Percentiles rank a stretch among this genome's conserved stretches.
Conservation (phyloP, 768 basidiomycete species). For the Phanerodontia chrysosporium region DNA sequence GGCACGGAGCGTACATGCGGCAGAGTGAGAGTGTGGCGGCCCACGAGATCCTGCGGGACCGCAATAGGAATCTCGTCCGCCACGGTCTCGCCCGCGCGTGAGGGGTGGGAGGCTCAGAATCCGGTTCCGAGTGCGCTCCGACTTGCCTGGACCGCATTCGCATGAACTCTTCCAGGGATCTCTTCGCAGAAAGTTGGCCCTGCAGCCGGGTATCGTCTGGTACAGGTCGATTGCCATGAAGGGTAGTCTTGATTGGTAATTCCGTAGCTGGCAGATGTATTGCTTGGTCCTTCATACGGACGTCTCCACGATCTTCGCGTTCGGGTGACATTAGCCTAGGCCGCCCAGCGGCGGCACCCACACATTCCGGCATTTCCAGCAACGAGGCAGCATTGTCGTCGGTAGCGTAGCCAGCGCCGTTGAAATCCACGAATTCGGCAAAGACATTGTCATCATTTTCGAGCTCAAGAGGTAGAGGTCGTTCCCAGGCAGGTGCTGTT, state of each 20-base stretch:
- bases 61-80: not conserved
- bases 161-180: not conserved
- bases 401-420: not conserved
- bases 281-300: not conserved
- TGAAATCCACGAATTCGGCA: not conserved
- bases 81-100: not conserved
- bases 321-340: not conserved
- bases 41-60: slow-evolving; percentile 19
- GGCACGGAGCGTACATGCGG: slow-evolving; percentile 30
- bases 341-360: not conserved
- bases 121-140: not conserved
- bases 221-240: too few species aligned
- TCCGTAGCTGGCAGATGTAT: not conserved
- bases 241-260: too few species aligned
- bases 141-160: not conserved
- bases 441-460: not conserved
- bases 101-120: not conserved
- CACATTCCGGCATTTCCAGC: not conserved
- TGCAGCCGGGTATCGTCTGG: not conserved
- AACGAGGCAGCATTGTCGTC: not conserved
- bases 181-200: not conserved
- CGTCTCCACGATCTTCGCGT: not conserved
- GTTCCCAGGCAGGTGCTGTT: not conserved
- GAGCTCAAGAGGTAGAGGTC: not conserved
- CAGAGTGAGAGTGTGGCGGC: slow-evolving; percentile 12